Evolutionary conservation across 2,329 filamentous ascomycete genomes (phyloP), one percentile per base, ranked within the genome.

Genomic region (Colletotrichum lini): DNA sequence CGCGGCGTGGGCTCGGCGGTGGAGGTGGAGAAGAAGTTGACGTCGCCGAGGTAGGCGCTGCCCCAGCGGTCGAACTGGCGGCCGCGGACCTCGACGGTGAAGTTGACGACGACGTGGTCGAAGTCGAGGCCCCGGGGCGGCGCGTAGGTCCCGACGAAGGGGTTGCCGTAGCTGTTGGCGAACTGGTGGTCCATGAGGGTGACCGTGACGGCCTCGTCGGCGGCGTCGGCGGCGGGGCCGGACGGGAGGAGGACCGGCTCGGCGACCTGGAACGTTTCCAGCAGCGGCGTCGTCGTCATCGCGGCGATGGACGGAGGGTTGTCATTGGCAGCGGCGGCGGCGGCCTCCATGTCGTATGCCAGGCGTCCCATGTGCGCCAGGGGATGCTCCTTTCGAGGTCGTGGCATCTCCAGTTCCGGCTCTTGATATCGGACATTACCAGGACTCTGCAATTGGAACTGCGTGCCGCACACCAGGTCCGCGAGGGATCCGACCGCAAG

Each of bases 21-120:
- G 6, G 93, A 95, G 1, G 93, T 95, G 23, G 94, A 86, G 84
- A 93, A 96, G 16, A 97, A 87, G 79, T 97, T 94, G 10, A 89
- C 90, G 78, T 95, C 92, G 50, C 89, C 90, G 40, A 96, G 85
- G 76, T 91, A 96, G 86, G 96, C 91, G 40, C 92, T 80, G 4
- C 90, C 94, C 12, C 96, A 85, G 45, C 94, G 88, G 78, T 97
- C 94, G 80, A 89, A 96, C 76, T 97, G 94, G 2, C 89, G 86
- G 0, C 94, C 94, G 72, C 84, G 83, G 7, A 92, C 93, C 0
- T 89, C 88, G 13, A 93, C 91, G 0, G 92, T 95, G 74, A 96
- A 88, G 77, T 95, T 94, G 80, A 96, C 89, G n/a, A 89, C 87
- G 18, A 95, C 91, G 44, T 90, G 88, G 77, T 94, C 92, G 82